Conservation (phyloP, 129 eudicot genomes). For the Tanacetum coccineum region DNA sequence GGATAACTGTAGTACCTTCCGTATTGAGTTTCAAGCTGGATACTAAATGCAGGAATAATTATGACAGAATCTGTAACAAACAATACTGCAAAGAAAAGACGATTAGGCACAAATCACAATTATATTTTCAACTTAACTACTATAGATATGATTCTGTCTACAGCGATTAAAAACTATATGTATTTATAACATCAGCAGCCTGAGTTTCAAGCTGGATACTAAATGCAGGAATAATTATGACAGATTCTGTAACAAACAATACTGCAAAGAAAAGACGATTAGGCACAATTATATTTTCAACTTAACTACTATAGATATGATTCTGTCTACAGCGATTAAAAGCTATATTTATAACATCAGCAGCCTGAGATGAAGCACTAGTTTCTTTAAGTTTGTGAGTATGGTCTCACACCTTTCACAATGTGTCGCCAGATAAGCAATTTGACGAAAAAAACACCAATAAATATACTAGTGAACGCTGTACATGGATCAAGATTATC, state of each 20-base stretch:
- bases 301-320: neutral
- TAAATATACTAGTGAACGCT: constrained; percentile 34
- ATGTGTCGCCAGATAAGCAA: constrained; percentile 35
- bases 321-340: neutral
- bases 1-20: too few species aligned
- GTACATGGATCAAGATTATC: constrained; percentile 1
- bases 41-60: too few species aligned
- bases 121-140: too few species aligned
- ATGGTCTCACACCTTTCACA: constrained; percentile 48
- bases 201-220: neutral
- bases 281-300: neutral
- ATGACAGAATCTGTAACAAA: too few species aligned
- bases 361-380: neutral
- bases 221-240: too few species aligned
- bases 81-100: too few species aligned
- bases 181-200: too few species aligned
- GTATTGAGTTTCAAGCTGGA: too few species aligned
- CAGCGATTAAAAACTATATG: too few species aligned
- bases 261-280: neutral
- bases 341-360: neutral
- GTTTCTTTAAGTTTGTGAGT: neutral
- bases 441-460: constrained; percentile 31
- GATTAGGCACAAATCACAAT: too few species aligned
- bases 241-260: too few species aligned
- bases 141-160: too few species aligned